Percentiles rank a stretch among this genome's conserved stretches.
These are phyloP conservation scores for Perkinsus marinus DNA, from an alignment of 169 alveolate genomes.

Conservation along the genomic window DNA sequence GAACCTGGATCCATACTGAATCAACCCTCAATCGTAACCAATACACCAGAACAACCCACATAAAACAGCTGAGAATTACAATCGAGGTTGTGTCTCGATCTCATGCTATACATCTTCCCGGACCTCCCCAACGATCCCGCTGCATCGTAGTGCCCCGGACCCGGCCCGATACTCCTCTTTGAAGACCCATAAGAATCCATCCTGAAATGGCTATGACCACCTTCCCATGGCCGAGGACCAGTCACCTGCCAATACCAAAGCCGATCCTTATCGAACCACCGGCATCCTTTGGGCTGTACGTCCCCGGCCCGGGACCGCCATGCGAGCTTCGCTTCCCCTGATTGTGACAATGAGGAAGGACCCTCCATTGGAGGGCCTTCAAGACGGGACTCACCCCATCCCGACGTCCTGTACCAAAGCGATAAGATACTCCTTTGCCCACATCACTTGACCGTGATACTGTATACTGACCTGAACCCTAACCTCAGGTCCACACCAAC, in stretches of 20 bases:
- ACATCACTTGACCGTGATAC: neutral
- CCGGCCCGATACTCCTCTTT: neutral
- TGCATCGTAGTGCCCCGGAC: neutral
- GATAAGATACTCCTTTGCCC: neutral
- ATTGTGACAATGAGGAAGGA: no score
- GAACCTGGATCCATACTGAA: no score
- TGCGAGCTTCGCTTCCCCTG: neutral
- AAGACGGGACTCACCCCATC: neutral
- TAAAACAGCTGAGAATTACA: neutral
- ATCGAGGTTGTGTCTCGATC: neutral
- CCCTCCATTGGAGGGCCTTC: neutral
- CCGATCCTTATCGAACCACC: neutral
- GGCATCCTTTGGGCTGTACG: neutral
- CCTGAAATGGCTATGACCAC: neutral
- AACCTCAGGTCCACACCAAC: no score
- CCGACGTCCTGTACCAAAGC: neutral
- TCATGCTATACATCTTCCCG: neutral
- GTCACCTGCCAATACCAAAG: neutral
- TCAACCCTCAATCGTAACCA: no score
- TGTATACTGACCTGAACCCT: neutral
- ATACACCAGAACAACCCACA: no score
- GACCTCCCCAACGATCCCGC: neutral
- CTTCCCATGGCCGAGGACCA: no score
- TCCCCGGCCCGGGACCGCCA: neutral
- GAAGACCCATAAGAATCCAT: neutral